Evolutionary conservation across 2,329 filamentous ascomycete genomes (phyloP), one percentile per base, ranked within the genome.

Genomic region (Drechslerella dactyloides): DNA sequence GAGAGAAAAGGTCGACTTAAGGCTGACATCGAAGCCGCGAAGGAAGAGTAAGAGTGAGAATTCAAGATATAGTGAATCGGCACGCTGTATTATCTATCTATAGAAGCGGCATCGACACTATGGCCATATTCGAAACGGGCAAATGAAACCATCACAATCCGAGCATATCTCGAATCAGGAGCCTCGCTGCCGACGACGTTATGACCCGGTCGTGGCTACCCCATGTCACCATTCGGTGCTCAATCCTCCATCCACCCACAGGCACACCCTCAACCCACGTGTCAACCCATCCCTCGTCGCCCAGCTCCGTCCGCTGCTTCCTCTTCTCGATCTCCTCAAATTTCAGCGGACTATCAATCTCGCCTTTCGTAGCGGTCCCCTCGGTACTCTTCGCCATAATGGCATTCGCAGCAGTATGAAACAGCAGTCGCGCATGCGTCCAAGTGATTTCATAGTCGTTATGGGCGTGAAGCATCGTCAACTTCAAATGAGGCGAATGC

Each of bases 371-470:
- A 0, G 56, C 68, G 33, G 7, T 48, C 77, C 80, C 27, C 78
- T 48, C 78, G 75, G 30, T 74, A 59, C 66, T 65, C 24, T 65
- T 40, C 53, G 77, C 75, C 1, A 81, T 78, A 1, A 82, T 82
- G 50, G 85, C 84, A 59, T 83, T 83, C 1, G 85, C 85, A 0
- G 87, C 85, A 0, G 84, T 83, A 30, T 81, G 81, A 77, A 90
- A 91, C 1, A 90, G 80, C 74, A 82, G 83, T 75, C 88, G 84
- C 48, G 87, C 86, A 77, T 92, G 87, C 0, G 81, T 84, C 81
- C 86, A 93, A 0, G 90, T 87, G 69, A 97, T 96, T 75, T 96
- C 91, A 68, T 82, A 81, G 78, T 97, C 93, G 77, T 96, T 86
- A 60, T 85, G 84, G 15, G 92, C 90, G 76, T 97, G 93, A 1